Conservation (phyloP, 2,329 filamentous ascomycete genomes). For the Blastomyces percursus region DNA sequence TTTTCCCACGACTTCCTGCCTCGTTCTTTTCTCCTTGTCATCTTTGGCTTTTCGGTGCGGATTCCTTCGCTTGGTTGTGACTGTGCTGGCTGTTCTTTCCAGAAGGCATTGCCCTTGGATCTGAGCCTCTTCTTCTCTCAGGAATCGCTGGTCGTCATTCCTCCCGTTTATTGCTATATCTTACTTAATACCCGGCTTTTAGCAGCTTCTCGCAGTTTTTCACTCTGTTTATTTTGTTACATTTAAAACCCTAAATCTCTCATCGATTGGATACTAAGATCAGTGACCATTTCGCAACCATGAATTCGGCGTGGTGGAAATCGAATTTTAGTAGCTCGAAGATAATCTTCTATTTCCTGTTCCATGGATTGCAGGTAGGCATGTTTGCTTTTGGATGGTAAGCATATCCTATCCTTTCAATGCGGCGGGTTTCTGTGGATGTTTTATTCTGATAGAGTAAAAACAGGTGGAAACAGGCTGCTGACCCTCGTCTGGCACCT, state of each 20-base stretch:
- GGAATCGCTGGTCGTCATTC: constrained; percentile 22
- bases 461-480: constrained; percentile 64
- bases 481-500: constrained; percentile 56
- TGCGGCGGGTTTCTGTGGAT: not conserved
- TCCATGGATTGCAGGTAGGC: constrained; percentile 66
- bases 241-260: not conserved
- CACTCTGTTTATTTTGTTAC: not conserved
- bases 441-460: constrained; percentile 19
- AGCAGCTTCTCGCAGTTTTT: not conserved
- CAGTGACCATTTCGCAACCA: constrained; percentile 1
- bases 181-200: constrained; percentile 1
- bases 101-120: constrained; percentile 5
- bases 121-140: constrained; percentile 9
- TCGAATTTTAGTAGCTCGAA: constrained; percentile 60
- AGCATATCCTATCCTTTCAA: constrained; percentile 22
- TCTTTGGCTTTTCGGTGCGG: constrained; percentile 2
- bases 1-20: not conserved
- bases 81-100: constrained; percentile 1
- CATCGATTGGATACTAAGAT: not conserved
- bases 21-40: not conserved
- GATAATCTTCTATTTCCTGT: constrained; percentile 67
- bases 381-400: constrained; percentile 83
- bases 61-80: constrained; percentile 13
- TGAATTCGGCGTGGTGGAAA: constrained; percentile 17
- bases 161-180: not conserved